A percentile compares a stretch with the other conserved stretches of the same genome.
phyloP scores from a whole-genome alignment of 1,284 basidiomycete genomes.

The Microbotryomycetes sp. region DNA sequence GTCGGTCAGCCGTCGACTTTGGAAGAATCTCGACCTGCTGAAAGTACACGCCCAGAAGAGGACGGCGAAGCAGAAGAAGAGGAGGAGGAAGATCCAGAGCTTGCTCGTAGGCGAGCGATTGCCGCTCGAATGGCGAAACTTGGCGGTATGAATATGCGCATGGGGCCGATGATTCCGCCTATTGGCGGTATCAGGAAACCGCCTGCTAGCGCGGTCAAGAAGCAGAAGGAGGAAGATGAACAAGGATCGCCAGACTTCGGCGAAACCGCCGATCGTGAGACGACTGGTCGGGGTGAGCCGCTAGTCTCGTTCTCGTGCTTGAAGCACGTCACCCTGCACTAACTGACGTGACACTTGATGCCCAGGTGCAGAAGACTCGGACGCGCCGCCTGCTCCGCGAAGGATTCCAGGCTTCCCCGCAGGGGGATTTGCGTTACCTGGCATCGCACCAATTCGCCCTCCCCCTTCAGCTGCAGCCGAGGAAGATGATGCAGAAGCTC shows the following conservation, averaged over 20 bases:
- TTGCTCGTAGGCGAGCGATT: conserved; percentile 66
- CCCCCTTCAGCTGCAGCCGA: conserved; percentile 5
- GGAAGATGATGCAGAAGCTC: background rate
- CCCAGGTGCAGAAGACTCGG: background rate
- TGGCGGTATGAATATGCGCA: conserved; percentile 75
- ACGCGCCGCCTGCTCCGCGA: conserved; percentile 4
- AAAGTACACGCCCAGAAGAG: background rate
- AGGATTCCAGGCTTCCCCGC: conserved; percentile 13
- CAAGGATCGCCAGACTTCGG: too few species aligned
- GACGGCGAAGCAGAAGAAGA: conserved; percentile 12
- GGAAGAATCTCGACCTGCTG: too few species aligned
- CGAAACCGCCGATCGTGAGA: too few species aligned
- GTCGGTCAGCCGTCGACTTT: too few species aligned
- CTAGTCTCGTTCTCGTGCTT: too few species aligned
- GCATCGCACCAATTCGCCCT: conserved; percentile 13
- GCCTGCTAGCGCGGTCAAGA: conserved; percentile 1
- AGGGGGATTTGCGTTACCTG: conserved; percentile 24
- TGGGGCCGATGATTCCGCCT: conserved; percentile 42
- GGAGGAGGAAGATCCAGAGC: conserved; percentile 63
- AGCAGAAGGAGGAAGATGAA: conserved; percentile 17
- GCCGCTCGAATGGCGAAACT: conserved; percentile 83
- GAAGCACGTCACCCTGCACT: too few species aligned
- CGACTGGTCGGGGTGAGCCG: too few species aligned
- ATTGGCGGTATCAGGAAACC: conserved; percentile 9
- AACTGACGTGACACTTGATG: too few species aligned